Evolutionary conservation across 441 rosid genomes (phyloP), one percentile per base, ranked within the genome.

Genomic region (Daphne laureola): DNA sequence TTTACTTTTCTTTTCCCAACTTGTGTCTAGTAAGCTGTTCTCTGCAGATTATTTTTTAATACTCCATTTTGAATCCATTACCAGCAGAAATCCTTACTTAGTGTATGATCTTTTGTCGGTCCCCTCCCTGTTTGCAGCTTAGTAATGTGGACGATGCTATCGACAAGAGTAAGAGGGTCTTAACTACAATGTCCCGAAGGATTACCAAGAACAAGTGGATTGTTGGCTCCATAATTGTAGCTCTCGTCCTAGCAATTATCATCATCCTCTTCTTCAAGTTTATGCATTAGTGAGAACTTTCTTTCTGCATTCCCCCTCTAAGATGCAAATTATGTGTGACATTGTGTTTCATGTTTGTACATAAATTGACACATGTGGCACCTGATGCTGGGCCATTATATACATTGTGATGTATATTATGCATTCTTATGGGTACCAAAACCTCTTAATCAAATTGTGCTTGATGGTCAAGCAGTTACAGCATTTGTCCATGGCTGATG

Each of bases 131-230:
- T 25, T 27, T 62, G 64, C 73, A 82, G 86, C 80, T 82, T 56
- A 81, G 72, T 4, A 78, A 78, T 56, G 86, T 82, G 12, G 87
- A 83, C 60, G 84, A 73, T 51, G 83, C 87, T 57, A 83, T 80
- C 25, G 80, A 77, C 76, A 78, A 83, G 80, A 83, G 90, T 62
- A 77, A 83, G 70, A 83, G 72, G 53, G 66, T 83, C 46, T 63
- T 80, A 68, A 73, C 77, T 4, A 61, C 78, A 55, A 83, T 80
- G 90, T 80, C 84, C 0, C 67, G 79, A 56, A 80, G 86, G 73
- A 78, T 83, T 51, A 74, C 81, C 5, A 66, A 78, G 71, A 78
- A 80, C 79, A 83, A 83, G 58, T 80, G 87, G 84, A 78, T 83
- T 0, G 58, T 75, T 54, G 69, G 54, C 64, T 78, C 81, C 0